Base-by-base conservation (phyloP, 768 basidiomycete genomes). In the Termitomyces sp. region DNA sequence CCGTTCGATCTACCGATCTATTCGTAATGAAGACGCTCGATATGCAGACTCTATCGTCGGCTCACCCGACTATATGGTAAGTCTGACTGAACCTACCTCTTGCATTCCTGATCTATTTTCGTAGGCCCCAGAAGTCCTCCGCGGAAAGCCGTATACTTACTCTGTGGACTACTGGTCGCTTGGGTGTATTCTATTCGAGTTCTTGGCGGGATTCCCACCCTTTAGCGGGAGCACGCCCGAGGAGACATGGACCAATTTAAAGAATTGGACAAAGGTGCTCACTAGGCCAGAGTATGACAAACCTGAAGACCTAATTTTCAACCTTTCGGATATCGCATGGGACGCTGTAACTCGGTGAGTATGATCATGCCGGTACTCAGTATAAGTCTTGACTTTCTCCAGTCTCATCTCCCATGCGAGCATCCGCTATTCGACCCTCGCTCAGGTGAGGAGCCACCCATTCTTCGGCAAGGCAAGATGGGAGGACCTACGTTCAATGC, bases 151-250 rank as follows among this genome's bases (percentile, higher is more conserved):
- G 0, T 99, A 99, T 72, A 88, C 89, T 0, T 98, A 89, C 70
- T 91, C 92, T 0, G 97, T 98, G 47, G 97, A 99, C 72, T 98
- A 90, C 64, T 98, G 97, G 97, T 96, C 94, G 1, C 81, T 99
- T 8, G 97, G 97, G 6, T 98, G 97, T 70, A 98, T 99, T 64
- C 75, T 99, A 25, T 99, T 98, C 73, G 97, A 99, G 74, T 95
- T 96, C 70, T 77, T 96, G 16, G 90, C 93, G 1, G 96, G 97
- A 27, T 99, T 97, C 74, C 97, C 97, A 12, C 97, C 97, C 2
- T 99, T 99, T 76, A 97, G 92, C 46, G 97, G 97, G 17, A 84
- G 88, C 40, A 94, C 89, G 0, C 90, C 94, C 0, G 94, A 99
- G 62, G 97, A 99, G 72, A 99, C 97, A 0, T 99, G 97, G 97